These are phyloP conservation scores for Escovopsis sp. DNA, from an alignment of 2,329 filamentous ascomycete genomes.

Conservation along the genomic window DNA sequence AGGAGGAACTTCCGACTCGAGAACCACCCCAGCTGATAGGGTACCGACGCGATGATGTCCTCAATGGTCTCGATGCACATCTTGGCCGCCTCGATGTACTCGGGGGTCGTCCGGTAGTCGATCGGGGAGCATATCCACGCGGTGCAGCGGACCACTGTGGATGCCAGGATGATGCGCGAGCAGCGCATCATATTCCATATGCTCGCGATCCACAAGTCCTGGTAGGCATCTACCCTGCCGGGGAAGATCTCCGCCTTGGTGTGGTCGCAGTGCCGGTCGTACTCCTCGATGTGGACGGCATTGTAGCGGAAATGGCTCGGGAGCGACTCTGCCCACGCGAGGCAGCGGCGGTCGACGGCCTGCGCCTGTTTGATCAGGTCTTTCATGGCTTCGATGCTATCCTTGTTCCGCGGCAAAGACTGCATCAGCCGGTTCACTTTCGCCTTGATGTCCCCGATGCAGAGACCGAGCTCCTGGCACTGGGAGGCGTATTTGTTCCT, in stretches of 20 bases:
- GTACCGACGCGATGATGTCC: conserved; percentile 46
- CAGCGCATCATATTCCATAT: conserved; percentile 42
- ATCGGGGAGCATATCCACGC: conserved; percentile 46
- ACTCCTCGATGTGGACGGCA: conserved; percentile 42
- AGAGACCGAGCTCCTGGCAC: conserved; percentile 38
- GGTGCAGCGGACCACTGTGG: conserved; percentile 41
- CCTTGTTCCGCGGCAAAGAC: conserved; percentile 28
- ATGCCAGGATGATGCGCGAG: conserved; percentile 38
- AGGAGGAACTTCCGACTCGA: conserved; percentile 28
- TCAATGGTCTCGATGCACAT: conserved; percentile 37
- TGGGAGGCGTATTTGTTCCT: conserved; percentile 32
- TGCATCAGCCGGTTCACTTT: conserved; percentile 37
- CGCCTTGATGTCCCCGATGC: conserved; percentile 39
- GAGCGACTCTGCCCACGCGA: conserved; percentile 34
- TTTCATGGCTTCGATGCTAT: conserved; percentile 35
- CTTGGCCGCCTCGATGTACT: conserved; percentile 41
- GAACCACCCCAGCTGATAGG: conserved; percentile 47
- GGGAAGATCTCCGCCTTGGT: conserved; percentile 41
- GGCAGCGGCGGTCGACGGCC: conserved; percentile 35
- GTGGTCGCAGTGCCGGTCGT: conserved; percentile 37
- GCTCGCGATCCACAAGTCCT: conserved; percentile 42
- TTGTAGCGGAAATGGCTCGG: conserved; percentile 36
- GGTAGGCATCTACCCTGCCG: conserved; percentile 44
- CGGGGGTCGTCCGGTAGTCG: conserved; percentile 47
- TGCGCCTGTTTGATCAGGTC: conserved; percentile 37